A percentile compares a stretch with the other conserved stretches of the same genome.
Evolutionary conservation across 2,329 filamentous ascomycete species (phyloP).

Genomic region (Fusarium xyrophilum): DNA sequence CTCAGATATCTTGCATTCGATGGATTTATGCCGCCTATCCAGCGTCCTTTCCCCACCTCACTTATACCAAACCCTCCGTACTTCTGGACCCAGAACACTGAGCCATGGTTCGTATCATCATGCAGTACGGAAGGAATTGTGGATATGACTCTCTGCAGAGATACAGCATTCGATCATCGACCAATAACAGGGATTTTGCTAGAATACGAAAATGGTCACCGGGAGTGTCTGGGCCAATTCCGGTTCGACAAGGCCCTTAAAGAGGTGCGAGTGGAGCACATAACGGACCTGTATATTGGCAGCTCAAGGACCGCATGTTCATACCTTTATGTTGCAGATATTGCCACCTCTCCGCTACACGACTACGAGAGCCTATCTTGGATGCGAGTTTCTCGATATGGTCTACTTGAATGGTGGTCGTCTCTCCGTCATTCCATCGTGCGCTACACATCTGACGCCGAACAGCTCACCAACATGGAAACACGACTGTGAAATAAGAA

Average conservation of each 20-base stretch:
- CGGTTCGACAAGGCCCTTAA: slow-evolving; percentile 10
- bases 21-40: background rate
- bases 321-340: slow-evolving; percentile 13
- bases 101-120: slow-evolving; percentile 17
- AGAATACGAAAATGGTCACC: slow-evolving; percentile 10
- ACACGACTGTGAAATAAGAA: background rate
- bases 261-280: background rate
- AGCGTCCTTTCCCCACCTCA: slow-evolving; percentile 1
- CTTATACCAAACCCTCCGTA: slow-evolving; percentile 8
- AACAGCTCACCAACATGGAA: slow-evolving; percentile 5
- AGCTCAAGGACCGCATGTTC: slow-evolving; percentile 11
- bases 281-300: slow-evolving; percentile 4
- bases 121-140: slow-evolving; percentile 11
- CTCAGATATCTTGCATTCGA: slow-evolving; percentile 6
- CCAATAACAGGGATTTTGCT: slow-evolving; percentile 8
- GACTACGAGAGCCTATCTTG: background rate
- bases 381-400: slow-evolving; percentile 6
- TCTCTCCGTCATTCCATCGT: slow-evolving; percentile 18
- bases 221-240: slow-evolving; percentile 17
- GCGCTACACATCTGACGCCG: slow-evolving; percentile 10
- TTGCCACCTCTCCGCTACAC: background rate
- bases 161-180: background rate
- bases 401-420: slow-evolving; percentile 17
- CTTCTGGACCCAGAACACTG: slow-evolving; percentile 6
- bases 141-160: slow-evolving; percentile 16